These are phyloP conservation scores for Globisporangium cylindrosporum DNA, from an alignment of 352 stramenopile species.

Conservation along the genomic window DNA sequence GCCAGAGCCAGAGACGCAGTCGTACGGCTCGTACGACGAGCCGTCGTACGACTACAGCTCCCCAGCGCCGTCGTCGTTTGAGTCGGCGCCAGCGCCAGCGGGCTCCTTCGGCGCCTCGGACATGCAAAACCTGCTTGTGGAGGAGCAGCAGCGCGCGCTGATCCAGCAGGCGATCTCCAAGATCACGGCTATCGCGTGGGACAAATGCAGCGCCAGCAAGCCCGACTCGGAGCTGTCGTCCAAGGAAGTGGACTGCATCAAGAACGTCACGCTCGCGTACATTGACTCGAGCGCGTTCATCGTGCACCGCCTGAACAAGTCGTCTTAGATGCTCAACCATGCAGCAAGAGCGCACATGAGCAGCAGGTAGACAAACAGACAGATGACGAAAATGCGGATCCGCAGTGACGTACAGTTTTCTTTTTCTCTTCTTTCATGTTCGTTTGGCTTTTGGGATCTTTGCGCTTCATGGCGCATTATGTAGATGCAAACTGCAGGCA, in stretches of 20 bases:
- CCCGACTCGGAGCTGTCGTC: conserved; percentile 80
- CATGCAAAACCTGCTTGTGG: conserved; percentile 80
- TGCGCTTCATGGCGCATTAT: background rate
- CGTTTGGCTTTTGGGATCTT: background rate
- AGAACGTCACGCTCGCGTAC: conserved; percentile 86
- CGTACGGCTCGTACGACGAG: conserved; percentile 64
- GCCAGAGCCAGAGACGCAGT: conserved; percentile 40
- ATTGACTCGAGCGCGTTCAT: conserved; percentile 87
- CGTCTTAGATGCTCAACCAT: conserved; percentile 20
- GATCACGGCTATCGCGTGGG: conserved; percentile 87
- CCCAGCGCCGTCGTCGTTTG: conserved; percentile 32
- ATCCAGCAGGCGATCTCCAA: conserved; percentile 88
- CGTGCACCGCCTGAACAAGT: conserved; percentile 82
- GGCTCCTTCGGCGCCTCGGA: conserved; percentile 44
- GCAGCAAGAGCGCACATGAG: conserved; percentile 23
- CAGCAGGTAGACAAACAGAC: conserved; percentile 22
- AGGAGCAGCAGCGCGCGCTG: conserved; percentile 85
- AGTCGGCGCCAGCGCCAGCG: conserved; percentile 28
- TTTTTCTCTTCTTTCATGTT: background rate
- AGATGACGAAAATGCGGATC: conserved; percentile 21
- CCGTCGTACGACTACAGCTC: conserved; percentile 74
- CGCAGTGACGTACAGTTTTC: conserved; percentile 2
- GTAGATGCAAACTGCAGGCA: too few species aligned
- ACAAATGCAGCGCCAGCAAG: conserved; percentile 86
- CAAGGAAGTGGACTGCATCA: conserved; percentile 82